Evolutionary conservation across 805 yeast genomes (phyloP).

Genomic region (Zygoascus ofunaensis): DNA sequence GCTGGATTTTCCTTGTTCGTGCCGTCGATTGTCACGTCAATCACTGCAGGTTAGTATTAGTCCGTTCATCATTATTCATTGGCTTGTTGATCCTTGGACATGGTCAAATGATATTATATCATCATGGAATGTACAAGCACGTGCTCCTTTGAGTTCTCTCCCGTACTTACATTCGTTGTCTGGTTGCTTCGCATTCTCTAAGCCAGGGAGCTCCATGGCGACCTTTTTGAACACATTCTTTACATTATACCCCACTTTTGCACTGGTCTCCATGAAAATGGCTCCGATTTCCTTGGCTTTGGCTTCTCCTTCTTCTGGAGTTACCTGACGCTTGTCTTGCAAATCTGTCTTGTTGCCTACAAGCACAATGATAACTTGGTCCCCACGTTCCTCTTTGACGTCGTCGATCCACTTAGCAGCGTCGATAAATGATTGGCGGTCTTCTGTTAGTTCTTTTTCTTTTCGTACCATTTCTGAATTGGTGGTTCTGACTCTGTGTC

Average conservation of each 20-base stretch:
- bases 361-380: slow-evolving; percentile 75
- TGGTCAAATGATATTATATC: not conserved
- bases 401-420: slow-evolving; percentile 91
- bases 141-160: too few relatives aligned
- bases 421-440: slow-evolving; percentile 64
- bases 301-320: slow-evolving; percentile 81
- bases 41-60: slow-evolving; percentile 7
- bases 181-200: slow-evolving; percentile 34
- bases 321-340: slow-evolving; percentile 71
- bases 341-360: slow-evolving; percentile 93
- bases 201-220: slow-evolving; percentile 85
- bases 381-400: slow-evolving; percentile 86
- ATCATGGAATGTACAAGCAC: too few relatives aligned
- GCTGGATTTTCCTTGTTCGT: slow-evolving; percentile 1
- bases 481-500: not conserved
- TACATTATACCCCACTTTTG: slow-evolving; percentile 91
- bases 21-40: slow-evolving; percentile 16
- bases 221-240: slow-evolving; percentile 81
- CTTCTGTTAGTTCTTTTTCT: slow-evolving; percentile 9
- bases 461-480: not conserved
- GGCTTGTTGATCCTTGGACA: not conserved
- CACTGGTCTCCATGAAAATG: slow-evolving; percentile 83
- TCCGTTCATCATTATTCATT: too few relatives aligned
- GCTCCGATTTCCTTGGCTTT: slow-evolving; percentile 68
- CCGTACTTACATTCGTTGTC: slow-evolving; percentile 18